phyloP scores from a whole-genome alignment of 2,329 filamentous ascomycete genomes.

The Exophiala viscosa region DNA sequence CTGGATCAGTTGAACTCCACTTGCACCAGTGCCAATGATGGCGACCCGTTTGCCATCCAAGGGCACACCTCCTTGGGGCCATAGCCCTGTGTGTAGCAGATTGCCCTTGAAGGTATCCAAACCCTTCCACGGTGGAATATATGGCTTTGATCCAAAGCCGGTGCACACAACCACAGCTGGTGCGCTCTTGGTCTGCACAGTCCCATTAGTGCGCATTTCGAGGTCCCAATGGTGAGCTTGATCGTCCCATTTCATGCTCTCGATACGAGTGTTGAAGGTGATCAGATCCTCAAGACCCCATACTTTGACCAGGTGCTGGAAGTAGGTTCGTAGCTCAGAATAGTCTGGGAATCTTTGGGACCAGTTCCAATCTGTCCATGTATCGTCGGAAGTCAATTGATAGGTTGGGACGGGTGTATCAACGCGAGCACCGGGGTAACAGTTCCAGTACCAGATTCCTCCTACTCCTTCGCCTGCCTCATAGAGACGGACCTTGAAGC shows the following conservation, averaged over 20 bases:
- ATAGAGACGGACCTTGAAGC: slow-evolving; percentile 47
- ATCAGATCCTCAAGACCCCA: slow-evolving; percentile 2
- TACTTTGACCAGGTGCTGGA: slow-evolving; percentile 2
- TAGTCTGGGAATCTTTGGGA: slow-evolving; percentile 1
- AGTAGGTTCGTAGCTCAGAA: slow-evolving; percentile 4
- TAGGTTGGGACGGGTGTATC: slow-evolving; percentile 47
- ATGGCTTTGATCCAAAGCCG: slow-evolving; percentile 40
- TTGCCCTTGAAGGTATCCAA: slow-evolving; percentile 57
- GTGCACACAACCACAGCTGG: background rate
- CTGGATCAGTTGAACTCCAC: slow-evolving; percentile 61
- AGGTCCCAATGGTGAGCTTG: slow-evolving; percentile 5
- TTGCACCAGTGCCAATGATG: slow-evolving; percentile 62
- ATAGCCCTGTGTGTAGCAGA: slow-evolving; percentile 57
- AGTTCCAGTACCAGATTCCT: slow-evolving; percentile 29
- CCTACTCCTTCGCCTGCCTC: slow-evolving; percentile 43
- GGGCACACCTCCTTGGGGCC: slow-evolving; percentile 51
- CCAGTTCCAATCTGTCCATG: slow-evolving; percentile 36
- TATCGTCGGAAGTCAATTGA: slow-evolving; percentile 44
- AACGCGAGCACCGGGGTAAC: slow-evolving; percentile 43
- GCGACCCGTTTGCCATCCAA: slow-evolving; percentile 57
- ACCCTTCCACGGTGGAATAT: slow-evolving; percentile 58
- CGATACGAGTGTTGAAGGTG: slow-evolving; percentile 30
- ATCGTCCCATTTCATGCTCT: slow-evolving; percentile 35
- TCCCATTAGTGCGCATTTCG: background rate
- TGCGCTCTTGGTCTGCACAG: background rate